Base-by-base conservation (phyloP, 192 early-diverging fungal species). In the Mortierella claussenii region DNA sequence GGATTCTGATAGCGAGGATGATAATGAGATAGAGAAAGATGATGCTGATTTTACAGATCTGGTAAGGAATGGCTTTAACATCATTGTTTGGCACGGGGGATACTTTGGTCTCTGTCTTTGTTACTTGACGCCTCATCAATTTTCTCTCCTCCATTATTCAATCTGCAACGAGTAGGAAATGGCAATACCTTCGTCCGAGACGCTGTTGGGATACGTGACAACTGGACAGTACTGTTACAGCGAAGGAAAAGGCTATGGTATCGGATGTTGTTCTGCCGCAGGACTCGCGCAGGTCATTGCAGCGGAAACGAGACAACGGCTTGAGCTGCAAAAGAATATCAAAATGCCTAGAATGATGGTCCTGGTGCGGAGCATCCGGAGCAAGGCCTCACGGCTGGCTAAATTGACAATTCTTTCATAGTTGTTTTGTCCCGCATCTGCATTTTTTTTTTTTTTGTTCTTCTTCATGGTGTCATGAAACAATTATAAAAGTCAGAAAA, bases 141-240 rank as follows among this genome's bases (percentile, higher is more conserved):
- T n/a, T n/a, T n/a, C n/a, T n/a, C n/a, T n/a, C n/a, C n/a, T n/a
- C n/a, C n/a, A n/a, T n/a, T n/a, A n/a, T n/a, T n/a, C n/a, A n/a
- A n/a, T n/a, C n/a, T n/a, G n/a, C n/a, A n/a, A n/a, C n/a, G 27
- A 18, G 23, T 79, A 81, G 79, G 82, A 85, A 20, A 58, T 71
- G 52, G 34, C 74, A 21, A 81, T 83, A 13, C 66, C 68, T 45
- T 18, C 73, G 7, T 60, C 67, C 4, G 53, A 60, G 9, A 74
- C 79, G 0, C 58, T 87, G 20, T 82, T 95, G 60, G 93, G 93
- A 15, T 92, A 89, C 68, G 65, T 93, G 18, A 93, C 90, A 2
- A 87, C 87, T 11, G 92, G 92, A 4, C 78, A 86, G 11, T 93
- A 86, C 55, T 91, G 91, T 20, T 82, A 90, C 34, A 79, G 78